Conservation (phyloP, 805 yeast genomes). For the Cyberlindnera lachancei region DNA sequence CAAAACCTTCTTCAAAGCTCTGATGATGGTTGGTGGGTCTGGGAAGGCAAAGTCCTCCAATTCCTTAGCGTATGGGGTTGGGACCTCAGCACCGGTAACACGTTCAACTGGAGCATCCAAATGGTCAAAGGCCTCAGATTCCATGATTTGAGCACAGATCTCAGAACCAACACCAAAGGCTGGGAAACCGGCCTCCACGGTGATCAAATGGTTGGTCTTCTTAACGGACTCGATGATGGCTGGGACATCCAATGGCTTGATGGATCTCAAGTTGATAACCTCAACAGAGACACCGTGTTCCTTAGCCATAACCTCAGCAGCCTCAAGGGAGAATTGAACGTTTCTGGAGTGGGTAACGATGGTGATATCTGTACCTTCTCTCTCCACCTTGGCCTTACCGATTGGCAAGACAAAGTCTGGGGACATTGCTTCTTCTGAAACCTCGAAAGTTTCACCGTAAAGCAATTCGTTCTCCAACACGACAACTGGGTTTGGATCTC, state of each 20-base stretch:
- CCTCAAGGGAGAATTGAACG: conserved; percentile 76
- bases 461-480: conserved; percentile 93
- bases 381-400: conserved; percentile 93
- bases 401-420: conserved; percentile 89
- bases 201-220: conserved; percentile 93
- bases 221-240: conserved; percentile 81
- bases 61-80: conserved; percentile 96
- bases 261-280: conserved; percentile 91
- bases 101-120: conserved; percentile 98
- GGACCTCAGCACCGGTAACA: conserved; percentile 99
- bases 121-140: conserved; percentile 95
- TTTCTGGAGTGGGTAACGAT: conserved; percentile 90
- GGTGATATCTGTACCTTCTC: conserved; percentile 85
- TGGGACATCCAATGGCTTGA: conserved; percentile 91
- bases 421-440: conserved; percentile 81
- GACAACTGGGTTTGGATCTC: conserved; percentile 98
- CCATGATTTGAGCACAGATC: conserved; percentile 96
- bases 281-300: conserved; percentile 86
- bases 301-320: conserved; percentile 81
- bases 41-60: conserved; percentile 99
- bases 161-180: conserved; percentile 98
- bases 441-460: conserved; percentile 86
- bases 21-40: conserved; percentile 80
- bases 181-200: conserved; percentile 98
- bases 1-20: conserved; percentile 78